These are phyloP conservation scores for Striga hermonthica DNA, from an alignment of 305 asterid species.

Conservation along the genomic window DNA sequence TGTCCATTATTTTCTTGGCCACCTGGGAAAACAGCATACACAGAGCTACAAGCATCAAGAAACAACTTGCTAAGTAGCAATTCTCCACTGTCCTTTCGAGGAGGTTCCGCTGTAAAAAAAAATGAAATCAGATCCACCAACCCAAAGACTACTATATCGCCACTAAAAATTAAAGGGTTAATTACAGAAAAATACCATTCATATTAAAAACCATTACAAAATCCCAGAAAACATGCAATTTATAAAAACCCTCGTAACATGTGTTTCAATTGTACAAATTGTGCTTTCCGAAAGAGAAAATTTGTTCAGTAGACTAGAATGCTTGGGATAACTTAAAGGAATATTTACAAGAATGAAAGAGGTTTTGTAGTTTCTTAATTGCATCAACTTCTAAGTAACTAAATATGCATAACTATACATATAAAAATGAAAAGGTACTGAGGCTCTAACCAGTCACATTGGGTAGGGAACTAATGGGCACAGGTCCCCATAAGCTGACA, in stretches of 20 bases:
- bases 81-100: slow-evolving; percentile 85
- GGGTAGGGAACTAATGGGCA: slow-evolving; percentile 80
- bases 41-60: slow-evolving; percentile 87
- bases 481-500: slow-evolving; percentile 99
- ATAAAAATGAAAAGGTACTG: slow-evolving; percentile 18
- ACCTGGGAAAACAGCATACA: slow-evolving; percentile 83
- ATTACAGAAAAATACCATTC: neutral
- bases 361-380: neutral
- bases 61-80: slow-evolving; percentile 86
- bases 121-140: slow-evolving; percentile 28
- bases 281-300: neutral
- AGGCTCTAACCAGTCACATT: slow-evolving; percentile 61
- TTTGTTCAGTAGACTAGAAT: neutral
- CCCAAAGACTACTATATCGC: slow-evolving; percentile 23
- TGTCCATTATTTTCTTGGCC: slow-evolving; percentile 88
- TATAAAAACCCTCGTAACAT: neutral
- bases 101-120: slow-evolving; percentile 76
- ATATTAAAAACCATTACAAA: neutral
- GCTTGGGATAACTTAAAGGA: neutral
- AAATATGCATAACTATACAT: no score
- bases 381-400: neutral
- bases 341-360: neutral
- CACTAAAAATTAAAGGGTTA: slow-evolving; percentile 11
- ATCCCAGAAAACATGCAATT: neutral
- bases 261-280: neutral